Conservation (phyloP, 2,329 filamentous ascomycete species). For the Botryotinia globosa region DNA sequence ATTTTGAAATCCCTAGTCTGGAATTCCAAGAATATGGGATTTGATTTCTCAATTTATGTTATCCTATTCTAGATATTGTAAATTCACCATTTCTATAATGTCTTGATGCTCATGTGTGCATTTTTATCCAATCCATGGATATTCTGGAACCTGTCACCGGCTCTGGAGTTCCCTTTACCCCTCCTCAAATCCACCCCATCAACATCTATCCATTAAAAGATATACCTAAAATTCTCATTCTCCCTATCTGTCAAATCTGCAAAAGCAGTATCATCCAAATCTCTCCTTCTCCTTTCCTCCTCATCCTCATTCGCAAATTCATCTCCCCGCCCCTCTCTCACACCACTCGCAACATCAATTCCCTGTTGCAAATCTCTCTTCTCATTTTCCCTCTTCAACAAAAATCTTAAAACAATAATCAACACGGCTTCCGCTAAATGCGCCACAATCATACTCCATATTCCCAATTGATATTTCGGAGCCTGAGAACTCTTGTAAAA, state of each 20-base stretch:
- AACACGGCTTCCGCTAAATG: background rate
- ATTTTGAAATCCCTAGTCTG: background rate
- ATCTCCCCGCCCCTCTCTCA: background rate
- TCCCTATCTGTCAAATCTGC: conserved; percentile 17
- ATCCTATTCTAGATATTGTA: background rate
- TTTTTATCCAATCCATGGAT: background rate
- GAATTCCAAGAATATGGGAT: background rate
- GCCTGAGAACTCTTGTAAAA: conserved; percentile 23
- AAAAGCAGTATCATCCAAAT: conserved; percentile 15
- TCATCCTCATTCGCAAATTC: background rate
- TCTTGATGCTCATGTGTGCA: background rate
- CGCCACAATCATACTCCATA: conserved; percentile 10
- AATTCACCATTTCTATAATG: background rate
- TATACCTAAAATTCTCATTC: conserved; percentile 17
- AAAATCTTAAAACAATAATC: background rate
- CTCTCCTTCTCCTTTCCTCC: conserved; percentile 6
- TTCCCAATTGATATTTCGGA: conserved; percentile 2
- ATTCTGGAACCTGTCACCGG: background rate
- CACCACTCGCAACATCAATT: background rate
- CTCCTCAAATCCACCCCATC: background rate
- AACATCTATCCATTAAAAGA: background rate
- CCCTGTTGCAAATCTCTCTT: background rate
- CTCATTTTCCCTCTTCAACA: conserved; percentile 5
- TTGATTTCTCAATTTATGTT: background rate
- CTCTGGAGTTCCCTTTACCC: background rate